Conservation (phyloP, 2,329 filamentous ascomycete genomes). For the Cordyceps cateniannulata region DNA sequence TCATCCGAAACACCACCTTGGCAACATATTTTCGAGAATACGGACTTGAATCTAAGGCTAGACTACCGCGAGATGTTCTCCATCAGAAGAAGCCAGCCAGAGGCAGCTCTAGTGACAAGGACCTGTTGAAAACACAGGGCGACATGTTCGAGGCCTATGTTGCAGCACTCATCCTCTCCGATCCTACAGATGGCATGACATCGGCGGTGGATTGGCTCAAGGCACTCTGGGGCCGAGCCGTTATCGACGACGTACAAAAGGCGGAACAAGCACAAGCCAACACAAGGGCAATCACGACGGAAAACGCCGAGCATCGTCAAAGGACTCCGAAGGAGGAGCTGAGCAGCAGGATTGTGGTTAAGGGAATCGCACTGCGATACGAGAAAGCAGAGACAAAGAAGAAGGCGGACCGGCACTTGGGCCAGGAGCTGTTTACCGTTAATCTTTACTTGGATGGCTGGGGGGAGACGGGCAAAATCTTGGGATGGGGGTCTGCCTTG, state of each 20-base stretch:
- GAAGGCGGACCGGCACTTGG: constrained; percentile 44
- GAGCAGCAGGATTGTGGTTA: constrained; percentile 40
- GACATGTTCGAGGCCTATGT: constrained; percentile 92
- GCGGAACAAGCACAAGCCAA: constrained; percentile 26
- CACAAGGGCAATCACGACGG: constrained; percentile 13
- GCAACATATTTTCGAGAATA: constrained; percentile 64
- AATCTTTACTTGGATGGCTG: constrained; percentile 62
- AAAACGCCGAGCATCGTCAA: background rate
- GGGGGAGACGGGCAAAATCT: constrained; percentile 54
- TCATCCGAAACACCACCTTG: constrained; percentile 77
- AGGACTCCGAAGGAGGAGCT: constrained; percentile 26
- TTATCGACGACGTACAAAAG: constrained; percentile 47
- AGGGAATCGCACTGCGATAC: constrained; percentile 56
- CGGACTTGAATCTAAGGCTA: constrained; percentile 58
- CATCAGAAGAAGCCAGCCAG: constrained; percentile 21
- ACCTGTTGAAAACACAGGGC: constrained; percentile 65
- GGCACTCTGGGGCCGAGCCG: constrained; percentile 62
- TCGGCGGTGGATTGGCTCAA: constrained; percentile 66
- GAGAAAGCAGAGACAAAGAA: constrained; percentile 44
- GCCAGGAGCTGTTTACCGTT: constrained; percentile 54
- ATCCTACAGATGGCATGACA: constrained; percentile 54
- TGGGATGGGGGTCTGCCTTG: constrained; percentile 58
- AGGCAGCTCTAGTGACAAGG: constrained; percentile 37
- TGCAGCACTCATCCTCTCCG: constrained; percentile 66
- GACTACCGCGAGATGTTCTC: constrained; percentile 42